A percentile compares a stretch with the other conserved stretches of the same genome.
phyloP scores from a whole-genome alignment of 2,329 filamentous ascomycete genomes.

The Escovopsis sp. region DNA sequence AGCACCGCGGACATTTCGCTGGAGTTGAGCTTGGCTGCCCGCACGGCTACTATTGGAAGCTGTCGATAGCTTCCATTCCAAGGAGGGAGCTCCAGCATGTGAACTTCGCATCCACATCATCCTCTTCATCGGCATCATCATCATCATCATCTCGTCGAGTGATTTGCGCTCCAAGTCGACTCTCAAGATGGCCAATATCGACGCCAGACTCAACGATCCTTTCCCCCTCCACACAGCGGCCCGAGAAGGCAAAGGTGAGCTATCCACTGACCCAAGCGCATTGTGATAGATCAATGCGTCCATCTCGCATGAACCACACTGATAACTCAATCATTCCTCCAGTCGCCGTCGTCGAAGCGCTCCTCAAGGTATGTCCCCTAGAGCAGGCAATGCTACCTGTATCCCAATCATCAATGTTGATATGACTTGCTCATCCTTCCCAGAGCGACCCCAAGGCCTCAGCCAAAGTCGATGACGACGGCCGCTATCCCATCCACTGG shows the following conservation, averaged over 20 bases:
- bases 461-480: constrained; percentile 62
- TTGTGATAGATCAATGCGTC: neutral
- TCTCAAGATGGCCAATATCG: constrained; percentile 10
- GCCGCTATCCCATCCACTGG: constrained; percentile 88
- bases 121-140: no score
- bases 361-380: constrained; percentile 15
- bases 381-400: no score
- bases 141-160: no score
- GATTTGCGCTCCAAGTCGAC: neutral
- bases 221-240: constrained; percentile 81
- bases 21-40: no score
- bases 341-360: constrained; percentile 59
- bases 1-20: no score
- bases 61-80: no score
- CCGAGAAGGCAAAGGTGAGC: constrained; percentile 65
- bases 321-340: no score
- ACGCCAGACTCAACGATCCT: constrained; percentile 34
- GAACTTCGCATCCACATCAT: no score
- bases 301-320: neutral
- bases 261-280: neutral
- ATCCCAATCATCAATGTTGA: no score
- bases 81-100: no score
- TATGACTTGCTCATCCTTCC: no score
- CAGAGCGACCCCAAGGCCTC: constrained; percentile 71
- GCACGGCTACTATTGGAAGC: no score